phyloP scores from a whole-genome alignment of 108 stramenopile species.

The Skeletonema costatum region DNA sequence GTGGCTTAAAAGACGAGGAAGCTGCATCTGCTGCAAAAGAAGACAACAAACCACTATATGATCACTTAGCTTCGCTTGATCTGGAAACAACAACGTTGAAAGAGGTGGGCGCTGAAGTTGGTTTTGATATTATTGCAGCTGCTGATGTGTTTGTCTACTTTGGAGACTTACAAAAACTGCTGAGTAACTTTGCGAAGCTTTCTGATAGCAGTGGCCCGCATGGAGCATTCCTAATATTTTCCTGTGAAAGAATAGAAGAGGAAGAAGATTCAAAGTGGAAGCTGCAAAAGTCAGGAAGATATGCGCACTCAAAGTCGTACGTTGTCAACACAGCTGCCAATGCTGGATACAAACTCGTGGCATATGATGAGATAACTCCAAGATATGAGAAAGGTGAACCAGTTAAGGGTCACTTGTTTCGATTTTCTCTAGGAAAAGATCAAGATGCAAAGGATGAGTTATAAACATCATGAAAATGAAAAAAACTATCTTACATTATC shows the following conservation, averaged over 20 bases:
- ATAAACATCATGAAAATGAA: not conserved
- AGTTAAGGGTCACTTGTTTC: slow-evolving; percentile 71
- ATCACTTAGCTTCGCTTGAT: slow-evolving; percentile 59
- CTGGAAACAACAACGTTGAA: slow-evolving; percentile 66
- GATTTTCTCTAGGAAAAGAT: slow-evolving; percentile 38
- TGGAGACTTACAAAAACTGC: slow-evolving; percentile 55
- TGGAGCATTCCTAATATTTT: slow-evolving; percentile 55
- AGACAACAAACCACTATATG: slow-evolving; percentile 49
- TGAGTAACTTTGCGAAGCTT: slow-evolving; percentile 50
- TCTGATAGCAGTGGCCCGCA: slow-evolving; percentile 19
- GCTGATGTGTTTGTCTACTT: slow-evolving; percentile 78
- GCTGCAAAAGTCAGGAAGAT: slow-evolving; percentile 63
- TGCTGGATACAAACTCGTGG: slow-evolving; percentile 48
- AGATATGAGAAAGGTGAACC: slow-evolving; percentile 72
- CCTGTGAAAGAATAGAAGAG: slow-evolving; percentile 62
- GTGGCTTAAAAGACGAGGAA: slow-evolving; percentile 47
- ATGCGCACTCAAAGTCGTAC: slow-evolving; percentile 72
- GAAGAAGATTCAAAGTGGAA: slow-evolving; percentile 63
- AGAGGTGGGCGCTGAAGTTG: slow-evolving; percentile 24
- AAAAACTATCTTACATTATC: too few relatives aligned
- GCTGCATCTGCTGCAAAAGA: not conserved
- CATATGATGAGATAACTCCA: slow-evolving; percentile 61
- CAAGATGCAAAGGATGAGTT: slow-evolving; percentile 12
- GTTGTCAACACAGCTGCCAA: slow-evolving; percentile 43
- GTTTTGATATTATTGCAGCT: slow-evolving; percentile 74